These are phyloP conservation scores for Penicillium bialowiezense DNA, from an alignment of 495 filamentous ascomycete genomes.

Conservation along the genomic window DNA sequence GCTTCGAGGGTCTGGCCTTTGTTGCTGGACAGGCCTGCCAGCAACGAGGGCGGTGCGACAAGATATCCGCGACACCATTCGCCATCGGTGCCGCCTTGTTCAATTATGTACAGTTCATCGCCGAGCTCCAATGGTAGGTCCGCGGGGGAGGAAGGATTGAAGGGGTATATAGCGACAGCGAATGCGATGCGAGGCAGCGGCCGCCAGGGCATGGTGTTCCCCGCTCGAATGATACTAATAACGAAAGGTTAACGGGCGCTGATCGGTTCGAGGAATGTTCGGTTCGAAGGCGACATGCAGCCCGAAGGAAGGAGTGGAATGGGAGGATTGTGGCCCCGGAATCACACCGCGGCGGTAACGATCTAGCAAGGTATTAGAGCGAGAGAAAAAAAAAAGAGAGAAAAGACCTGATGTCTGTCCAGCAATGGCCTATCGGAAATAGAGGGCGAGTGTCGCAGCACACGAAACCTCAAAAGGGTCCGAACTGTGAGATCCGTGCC, in stretches of 20 bases:
- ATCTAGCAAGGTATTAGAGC: constrained; percentile 22
- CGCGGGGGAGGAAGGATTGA: constrained; percentile 77
- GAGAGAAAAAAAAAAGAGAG: not conserved
- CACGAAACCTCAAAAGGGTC: constrained; percentile 9
- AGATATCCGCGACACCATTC: constrained; percentile 95
- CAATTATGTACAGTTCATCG: constrained; percentile 98
- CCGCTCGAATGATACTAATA: constrained; percentile 15
- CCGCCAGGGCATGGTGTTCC: constrained; percentile 81
- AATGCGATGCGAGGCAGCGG: constrained; percentile 96
- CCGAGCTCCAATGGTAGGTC: constrained; percentile 97
- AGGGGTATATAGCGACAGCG: constrained; percentile 91
- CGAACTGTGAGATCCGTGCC: constrained; percentile 15
- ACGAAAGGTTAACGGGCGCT: constrained; percentile 6
- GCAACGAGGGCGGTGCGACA: constrained; percentile 86
- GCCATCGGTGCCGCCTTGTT: constrained; percentile 80
- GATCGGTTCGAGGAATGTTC: constrained; percentile 22
- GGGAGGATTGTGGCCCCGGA: constrained; percentile 10
- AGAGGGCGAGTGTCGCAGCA: constrained; percentile 4
- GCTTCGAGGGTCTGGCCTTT: constrained; percentile 94
- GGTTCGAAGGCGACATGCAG: constrained; percentile 35
- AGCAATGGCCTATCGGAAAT: constrained; percentile 1
- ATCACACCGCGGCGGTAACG: constrained; percentile 22
- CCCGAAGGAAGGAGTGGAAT: not conserved
- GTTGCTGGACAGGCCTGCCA: constrained; percentile 86
- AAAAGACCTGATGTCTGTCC: not conserved